Evolutionary conservation across 805 yeast species (phyloP), one percentile per base, ranked within the genome.

Genomic region (Candida nitratophila): DNA sequence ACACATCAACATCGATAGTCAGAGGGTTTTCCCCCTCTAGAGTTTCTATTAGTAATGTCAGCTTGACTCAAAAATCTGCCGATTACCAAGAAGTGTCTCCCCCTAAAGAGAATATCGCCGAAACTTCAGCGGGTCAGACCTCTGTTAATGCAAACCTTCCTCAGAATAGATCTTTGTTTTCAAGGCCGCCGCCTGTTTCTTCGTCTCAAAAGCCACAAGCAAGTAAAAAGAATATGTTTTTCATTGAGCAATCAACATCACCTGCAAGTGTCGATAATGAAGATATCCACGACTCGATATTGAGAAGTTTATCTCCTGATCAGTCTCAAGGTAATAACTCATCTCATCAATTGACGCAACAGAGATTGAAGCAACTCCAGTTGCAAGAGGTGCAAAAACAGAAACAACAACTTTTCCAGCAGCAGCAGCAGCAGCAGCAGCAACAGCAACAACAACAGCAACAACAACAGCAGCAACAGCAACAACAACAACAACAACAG

Each of bases 181-280:
- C 39, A 21, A 43, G 20, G 37, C 45, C 32, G 14, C 15, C 31
- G 15, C 30, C 31, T 31, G 12, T 24, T 24, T 7, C 27, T 9
- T 29, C 40, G 15, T 16, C 37, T 3, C 24, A 24, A 20, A 20
- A 39, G n/a, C 35, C 34, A 24, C 6, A 10, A n/a, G 17, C 21
- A 34, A 34, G 12, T 27, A 32, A 31, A 6, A 26, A 27, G 15
- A 49, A 49, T 37, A 61, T 61, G 64, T 61, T 61, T 43, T 61
- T 47, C 50, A 55, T 61, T 30, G 62, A 59, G 39, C 56, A 58
- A 39, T 60, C 66, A 2, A 62, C 64, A 7, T 59, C 64, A 4
- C 59, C 63, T 7, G 62, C 51, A 19, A 50, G 45, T 27, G 33
- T 43, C 32, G 50, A 48, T 19, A 27, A 20, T n/a, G 32, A 37